Conservation (phyloP, 257 asterid species). For the Paulownia fortunei region DNA sequence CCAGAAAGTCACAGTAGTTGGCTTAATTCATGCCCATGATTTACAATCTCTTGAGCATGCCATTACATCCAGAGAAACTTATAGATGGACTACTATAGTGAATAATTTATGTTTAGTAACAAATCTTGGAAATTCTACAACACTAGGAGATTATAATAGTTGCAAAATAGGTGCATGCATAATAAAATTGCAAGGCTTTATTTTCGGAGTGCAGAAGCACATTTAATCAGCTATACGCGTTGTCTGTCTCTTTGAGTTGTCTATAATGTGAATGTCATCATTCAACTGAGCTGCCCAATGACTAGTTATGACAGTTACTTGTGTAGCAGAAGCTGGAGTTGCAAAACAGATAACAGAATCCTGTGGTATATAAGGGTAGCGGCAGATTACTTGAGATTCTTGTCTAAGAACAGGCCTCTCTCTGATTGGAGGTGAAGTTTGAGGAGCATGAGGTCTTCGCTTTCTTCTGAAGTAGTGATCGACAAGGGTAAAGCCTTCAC, state of each 20-base stretch:
- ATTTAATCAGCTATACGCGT: background rate
- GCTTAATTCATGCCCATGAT: too few relatives aligned
- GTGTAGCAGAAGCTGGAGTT: background rate
- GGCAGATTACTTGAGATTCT: background rate
- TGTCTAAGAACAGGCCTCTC: background rate
- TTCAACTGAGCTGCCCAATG: background rate
- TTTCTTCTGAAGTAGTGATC: background rate
- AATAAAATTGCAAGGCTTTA: too few relatives aligned
- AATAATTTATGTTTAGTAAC: background rate
- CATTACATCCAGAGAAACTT: background rate
- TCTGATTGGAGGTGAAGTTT: background rate
- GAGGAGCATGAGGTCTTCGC: background rate
- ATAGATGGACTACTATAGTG: background rate
- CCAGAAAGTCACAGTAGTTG: too few relatives aligned
- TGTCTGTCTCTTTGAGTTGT: background rate
- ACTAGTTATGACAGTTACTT: background rate
- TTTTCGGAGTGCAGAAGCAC: too few relatives aligned
- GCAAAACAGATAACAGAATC: conserved; percentile 18
- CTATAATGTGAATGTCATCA: background rate
- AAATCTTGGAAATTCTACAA: too few relatives aligned
- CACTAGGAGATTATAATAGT: too few relatives aligned
- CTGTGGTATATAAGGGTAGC: conserved; percentile 13
- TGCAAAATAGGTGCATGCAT: too few relatives aligned
- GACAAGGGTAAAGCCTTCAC: background rate
- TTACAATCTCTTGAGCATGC: background rate